A percentile compares a stretch with the other conserved stretches of the same genome.
These are phyloP conservation scores for Colletotrichum paranaense DNA, from an alignment of 2,329 filamentous ascomycete genomes.

Conservation along the genomic window DNA sequence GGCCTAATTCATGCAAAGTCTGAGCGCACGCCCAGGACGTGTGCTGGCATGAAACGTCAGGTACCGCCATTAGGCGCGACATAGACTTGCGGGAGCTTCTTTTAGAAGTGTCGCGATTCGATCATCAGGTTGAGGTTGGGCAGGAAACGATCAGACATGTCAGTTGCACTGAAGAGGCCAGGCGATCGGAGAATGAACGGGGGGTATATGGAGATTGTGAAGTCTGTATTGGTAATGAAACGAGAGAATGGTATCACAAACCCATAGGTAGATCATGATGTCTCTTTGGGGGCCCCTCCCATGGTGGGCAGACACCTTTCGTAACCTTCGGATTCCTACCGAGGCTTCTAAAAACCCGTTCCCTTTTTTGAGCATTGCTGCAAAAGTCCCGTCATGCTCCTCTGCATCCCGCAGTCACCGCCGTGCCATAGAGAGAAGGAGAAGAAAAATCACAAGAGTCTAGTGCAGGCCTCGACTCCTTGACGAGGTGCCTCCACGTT, in stretches of 20 bases:
- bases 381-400: neutral
- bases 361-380: slow-evolving; percentile 2
- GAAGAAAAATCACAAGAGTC: neutral
- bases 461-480: neutral
- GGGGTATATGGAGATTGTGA: neutral
- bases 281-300: neutral
- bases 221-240: slow-evolving; percentile 5
- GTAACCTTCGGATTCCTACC: neutral
- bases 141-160: neutral
- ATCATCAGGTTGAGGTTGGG: neutral
- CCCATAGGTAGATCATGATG: neutral
- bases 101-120: neutral
- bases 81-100: neutral
- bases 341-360: neutral
- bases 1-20: slow-evolving; percentile 15
- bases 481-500: neutral
- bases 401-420: neutral
- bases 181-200: neutral
- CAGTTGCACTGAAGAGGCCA: neutral
- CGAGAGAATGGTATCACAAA: slow-evolving; percentile 27
- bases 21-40: neutral
- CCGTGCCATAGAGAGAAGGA: neutral
- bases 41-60: slow-evolving; percentile 13
- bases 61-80: neutral
- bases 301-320: neutral